Base-by-base conservation (phyloP, 345 rosid species). In the Moringa oleifera region DNA sequence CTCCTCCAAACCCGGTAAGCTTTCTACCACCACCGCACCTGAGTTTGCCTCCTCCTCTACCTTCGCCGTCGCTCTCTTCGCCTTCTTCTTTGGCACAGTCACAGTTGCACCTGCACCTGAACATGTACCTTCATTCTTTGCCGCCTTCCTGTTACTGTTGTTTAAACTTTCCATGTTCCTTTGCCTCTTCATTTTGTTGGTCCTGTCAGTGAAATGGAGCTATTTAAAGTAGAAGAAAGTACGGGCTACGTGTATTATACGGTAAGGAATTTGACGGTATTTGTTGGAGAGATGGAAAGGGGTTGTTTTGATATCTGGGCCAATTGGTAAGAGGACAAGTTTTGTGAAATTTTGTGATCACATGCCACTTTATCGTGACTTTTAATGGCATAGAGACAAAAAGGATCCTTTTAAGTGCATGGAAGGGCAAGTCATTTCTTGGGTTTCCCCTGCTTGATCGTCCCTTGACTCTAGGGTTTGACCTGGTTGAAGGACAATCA, bases 151-250 rank as follows among this genome's bases (percentile, higher is more conserved):
- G 8, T 3, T 28, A 28, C 8, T 28, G 33, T 3, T 28, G 33
- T 3, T 28, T 3, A 28, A 28, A 18, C 46, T 58, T 51, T 20
- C 46, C 17, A 31, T 46, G 18, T 24, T 63, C 52, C 68, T 68
- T 57, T 71, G 71, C 66, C 75, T 76, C 81, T 65, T 73, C 77
- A 76, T 82, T 59, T 60, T 54, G 47, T 68, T 41, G 1, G 11
- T 41, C 47, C 1, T 41, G 9, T 9, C 12, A 41, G 13, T 9
- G 13, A 11, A 9, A 4, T 7, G 47, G 47, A 41, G 47, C 1
- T 15, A 15, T 28, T 28, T 28, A 28, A 28, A 8, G 5, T 28
- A 28, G 6, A 24, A 0, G n/a, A 25, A 9, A 18, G 19, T 17
- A 24, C 17, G n/a, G n/a, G n/a, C 57, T 23, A 25, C 41, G 51